Percentiles rank a stretch among this genome's conserved stretches.
Evolutionary conservation across 1,284 basidiomycete genomes (phyloP).

Genomic region (Psilocybe mexicana): DNA sequence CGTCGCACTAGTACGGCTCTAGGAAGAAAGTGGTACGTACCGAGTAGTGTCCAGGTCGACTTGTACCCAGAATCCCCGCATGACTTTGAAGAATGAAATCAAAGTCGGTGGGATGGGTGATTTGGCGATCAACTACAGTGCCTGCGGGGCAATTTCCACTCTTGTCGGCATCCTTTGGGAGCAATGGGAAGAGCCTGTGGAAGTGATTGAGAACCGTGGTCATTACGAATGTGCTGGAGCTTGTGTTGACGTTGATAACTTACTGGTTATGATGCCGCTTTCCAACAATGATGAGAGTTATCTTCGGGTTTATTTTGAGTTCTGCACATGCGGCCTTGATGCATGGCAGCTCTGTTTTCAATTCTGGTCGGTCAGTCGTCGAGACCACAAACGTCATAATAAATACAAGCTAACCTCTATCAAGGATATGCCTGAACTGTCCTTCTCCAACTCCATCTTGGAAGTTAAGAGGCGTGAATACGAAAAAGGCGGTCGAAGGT

Average conservation of each 20-base stretch:
- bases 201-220: background rate
- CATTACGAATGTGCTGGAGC: background rate
- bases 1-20: background rate
- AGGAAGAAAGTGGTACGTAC: conserved; percentile 25
- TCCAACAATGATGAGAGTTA: conserved; percentile 75
- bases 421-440: conserved; percentile 70
- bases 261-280: conserved; percentile 67
- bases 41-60: conserved; percentile 42
- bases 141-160: conserved; percentile 71
- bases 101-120: conserved; percentile 66
- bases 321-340: conserved; percentile 53
- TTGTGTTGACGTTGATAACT: background rate
- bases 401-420: conserved; percentile 42
- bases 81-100: conserved; percentile 69
- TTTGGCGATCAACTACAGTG: conserved; percentile 65
- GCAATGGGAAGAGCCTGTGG: conserved; percentile 46
- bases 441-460: conserved; percentile 81
- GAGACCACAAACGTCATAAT: background rate
- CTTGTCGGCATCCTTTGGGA: conserved; percentile 19
- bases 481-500: too few species aligned
- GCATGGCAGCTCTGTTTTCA: background rate
- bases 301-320: conserved; percentile 58
- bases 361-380: conserved; percentile 48
- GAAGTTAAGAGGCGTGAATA: background rate
- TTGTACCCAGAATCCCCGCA: conserved; percentile 56